phyloP scores from a whole-genome alignment of 139 green algal genomes.

The Picochlorum sp. region DNA sequence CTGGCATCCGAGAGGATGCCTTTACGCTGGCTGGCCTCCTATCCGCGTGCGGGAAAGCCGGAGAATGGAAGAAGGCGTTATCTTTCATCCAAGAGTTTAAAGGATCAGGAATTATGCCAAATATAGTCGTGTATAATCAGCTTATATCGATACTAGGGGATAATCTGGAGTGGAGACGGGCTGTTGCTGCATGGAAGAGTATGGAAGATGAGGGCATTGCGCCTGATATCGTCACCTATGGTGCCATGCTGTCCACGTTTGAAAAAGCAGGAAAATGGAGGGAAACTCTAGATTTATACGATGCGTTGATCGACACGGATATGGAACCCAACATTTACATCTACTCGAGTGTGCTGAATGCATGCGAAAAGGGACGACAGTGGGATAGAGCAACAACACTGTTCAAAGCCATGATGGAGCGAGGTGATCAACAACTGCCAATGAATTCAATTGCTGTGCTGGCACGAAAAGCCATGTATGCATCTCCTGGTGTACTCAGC shows the following conservation, averaged over 20 bases:
- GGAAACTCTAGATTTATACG: conserved; percentile 22
- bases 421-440: not conserved
- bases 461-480: conserved; percentile 34
- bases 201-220: conserved; percentile 32
- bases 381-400: conserved; percentile 35
- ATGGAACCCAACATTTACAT: conserved; percentile 37
- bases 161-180: conserved; percentile 50
- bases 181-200: conserved; percentile 21
- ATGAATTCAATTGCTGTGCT: conserved; percentile 26
- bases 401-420: conserved; percentile 38
- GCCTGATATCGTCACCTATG: conserved; percentile 70
- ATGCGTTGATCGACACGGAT: conserved; percentile 12
- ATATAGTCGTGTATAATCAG: conserved; percentile 27
- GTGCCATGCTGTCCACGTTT: conserved; percentile 57
- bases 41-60: conserved; percentile 23
- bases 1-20: conserved; percentile 46
- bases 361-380: conserved; percentile 34
- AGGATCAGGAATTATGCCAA: conserved; percentile 35
- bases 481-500: conserved; percentile 27
- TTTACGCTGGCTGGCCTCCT: conserved; percentile 80
- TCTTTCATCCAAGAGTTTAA: conserved; percentile 9
- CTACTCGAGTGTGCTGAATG: conserved; percentile 34
- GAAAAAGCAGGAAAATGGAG: conserved; percentile 29
- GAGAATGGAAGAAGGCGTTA: conserved; percentile 19
- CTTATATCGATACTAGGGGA: conserved; percentile 31